These are phyloP conservation scores for Penicillium turbatum DNA, from an alignment of 495 filamentous ascomycete species.

Conservation along the genomic window DNA sequence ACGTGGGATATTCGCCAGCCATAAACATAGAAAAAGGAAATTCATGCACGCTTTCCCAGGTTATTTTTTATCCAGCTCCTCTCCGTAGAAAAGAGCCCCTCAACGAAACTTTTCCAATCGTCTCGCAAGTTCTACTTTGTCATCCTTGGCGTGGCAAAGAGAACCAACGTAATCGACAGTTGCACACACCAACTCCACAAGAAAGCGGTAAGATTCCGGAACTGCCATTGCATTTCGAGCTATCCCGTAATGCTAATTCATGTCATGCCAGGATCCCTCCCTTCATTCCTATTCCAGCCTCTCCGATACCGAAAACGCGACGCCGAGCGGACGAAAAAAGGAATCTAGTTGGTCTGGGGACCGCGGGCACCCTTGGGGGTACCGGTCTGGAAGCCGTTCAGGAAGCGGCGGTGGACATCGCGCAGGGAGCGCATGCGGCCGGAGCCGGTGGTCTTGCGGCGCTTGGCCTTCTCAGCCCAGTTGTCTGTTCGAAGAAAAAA, in stretches of 20 bases:
- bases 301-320: slow-evolving; percentile 45
- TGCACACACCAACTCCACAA: slow-evolving; percentile 41
- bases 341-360: slow-evolving; percentile 46
- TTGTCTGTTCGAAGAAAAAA: slow-evolving; percentile 62
- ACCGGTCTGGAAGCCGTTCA: slow-evolving; percentile 93
- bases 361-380: slow-evolving; percentile 80
- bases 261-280: slow-evolving; percentile 40
- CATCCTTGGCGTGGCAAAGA: slow-evolving; percentile 24
- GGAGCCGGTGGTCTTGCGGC: slow-evolving; percentile 97
- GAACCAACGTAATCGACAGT: slow-evolving; percentile 28
- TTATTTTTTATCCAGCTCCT: slow-evolving; percentile 29
- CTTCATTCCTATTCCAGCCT: slow-evolving; percentile 40
- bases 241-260: slow-evolving; percentile 42
- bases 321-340: slow-evolving; percentile 32
- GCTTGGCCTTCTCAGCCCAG: slow-evolving; percentile 99
- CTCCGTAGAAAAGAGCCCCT: slow-evolving; percentile 18
- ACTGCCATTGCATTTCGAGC: slow-evolving; percentile 37
- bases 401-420: slow-evolving; percentile 81
- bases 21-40: slow-evolving; percentile 43
- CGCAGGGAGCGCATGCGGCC: slow-evolving; percentile 92
- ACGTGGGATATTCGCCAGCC: slow-evolving; percentile 45
- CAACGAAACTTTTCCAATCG: slow-evolving; percentile 22
- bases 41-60: slow-evolving; percentile 41
- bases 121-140: slow-evolving; percentile 21
- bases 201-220: slow-evolving; percentile 40